Base-by-base conservation (phyloP, 2,329 filamentous ascomycete genomes). In the Beauveria sp. region DNA sequence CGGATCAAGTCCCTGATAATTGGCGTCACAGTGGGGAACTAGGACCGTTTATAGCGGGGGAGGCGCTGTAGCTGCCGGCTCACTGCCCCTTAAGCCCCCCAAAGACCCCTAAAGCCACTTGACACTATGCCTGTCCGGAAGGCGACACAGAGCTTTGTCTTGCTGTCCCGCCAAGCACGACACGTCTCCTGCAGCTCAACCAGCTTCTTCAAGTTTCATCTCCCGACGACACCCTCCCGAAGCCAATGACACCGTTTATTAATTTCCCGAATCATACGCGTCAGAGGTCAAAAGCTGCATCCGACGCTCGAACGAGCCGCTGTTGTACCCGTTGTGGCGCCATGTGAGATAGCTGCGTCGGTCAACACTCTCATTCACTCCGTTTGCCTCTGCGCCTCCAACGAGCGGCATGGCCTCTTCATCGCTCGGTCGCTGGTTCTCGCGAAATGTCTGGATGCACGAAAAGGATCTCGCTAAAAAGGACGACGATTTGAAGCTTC, bases 381-480 rank as follows among this genome's bases (percentile, higher is more conserved):
- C 14, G 22, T 31, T 31, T 14, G 12, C 49, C 22, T 20, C 34
- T 43, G 24, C 43, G 22, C 55, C 16, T 18, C 22, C 34, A 45
- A 51, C 42, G 16, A 24, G 22, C 45, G 16, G 3, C 45, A 63
- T 63, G 62, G 38, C 61, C 24, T 53, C 61, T n/a, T 50, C 59
- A 24, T 49, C 31, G 18, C 22, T 28, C 43, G 8, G 14, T 31
- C 43, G 69, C 51, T 71, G 70, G 64, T 65, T 72, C 53, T 63
- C 67, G 61, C 69, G 70, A 53, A 71, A 76, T 63, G 70, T 80
- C 60, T 82, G 81, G 72, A 70, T 78, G 63, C 78, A 74, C 68
- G 79, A 84, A 66, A 82, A 83, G 67, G 81, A 83, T 66, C 74
- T 83, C 70, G 80, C 79, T 57, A 86, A 86, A 73, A 86, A 84